Evolutionary conservation across 2,329 filamentous ascomycete species (phyloP).

Genomic region (Scedosporium boydii): DNA sequence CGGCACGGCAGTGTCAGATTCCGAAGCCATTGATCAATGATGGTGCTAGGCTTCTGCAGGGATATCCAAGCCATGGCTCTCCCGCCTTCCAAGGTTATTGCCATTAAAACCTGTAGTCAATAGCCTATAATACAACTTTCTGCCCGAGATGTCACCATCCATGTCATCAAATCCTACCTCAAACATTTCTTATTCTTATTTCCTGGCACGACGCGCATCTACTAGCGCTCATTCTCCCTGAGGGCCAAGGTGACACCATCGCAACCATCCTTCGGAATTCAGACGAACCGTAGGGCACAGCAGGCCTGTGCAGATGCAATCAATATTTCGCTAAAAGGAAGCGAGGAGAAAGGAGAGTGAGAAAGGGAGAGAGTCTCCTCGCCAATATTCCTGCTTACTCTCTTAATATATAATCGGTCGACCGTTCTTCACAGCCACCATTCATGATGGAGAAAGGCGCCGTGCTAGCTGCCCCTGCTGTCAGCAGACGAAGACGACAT

Average conservation of each 20-base stretch:
- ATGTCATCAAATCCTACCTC: background rate
- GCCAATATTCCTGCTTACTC: background rate
- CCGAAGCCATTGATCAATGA: background rate
- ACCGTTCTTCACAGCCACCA: background rate
- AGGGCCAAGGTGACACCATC: background rate
- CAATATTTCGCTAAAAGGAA: background rate
- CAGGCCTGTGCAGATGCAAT: background rate
- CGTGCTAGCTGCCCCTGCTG: background rate
- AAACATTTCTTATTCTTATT: background rate
- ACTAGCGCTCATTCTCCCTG: background rate
- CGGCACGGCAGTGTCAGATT: background rate
- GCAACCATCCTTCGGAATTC: background rate
- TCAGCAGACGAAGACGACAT: background rate
- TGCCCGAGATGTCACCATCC: background rate
- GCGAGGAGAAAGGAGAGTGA: background rate
- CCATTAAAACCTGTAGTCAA: too few species aligned
- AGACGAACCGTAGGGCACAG: constrained; percentile 1
- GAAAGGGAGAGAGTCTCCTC: background rate
- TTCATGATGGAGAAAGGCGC: background rate
- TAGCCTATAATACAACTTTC: background rate
- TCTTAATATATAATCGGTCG: background rate
- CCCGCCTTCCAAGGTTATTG: background rate
- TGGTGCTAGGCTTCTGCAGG: background rate
- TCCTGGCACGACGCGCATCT: background rate
- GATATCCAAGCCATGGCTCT: background rate